Conservation (phyloP, 176 grass and related monocot genomes). For the Cenchrus americanus region DNA sequence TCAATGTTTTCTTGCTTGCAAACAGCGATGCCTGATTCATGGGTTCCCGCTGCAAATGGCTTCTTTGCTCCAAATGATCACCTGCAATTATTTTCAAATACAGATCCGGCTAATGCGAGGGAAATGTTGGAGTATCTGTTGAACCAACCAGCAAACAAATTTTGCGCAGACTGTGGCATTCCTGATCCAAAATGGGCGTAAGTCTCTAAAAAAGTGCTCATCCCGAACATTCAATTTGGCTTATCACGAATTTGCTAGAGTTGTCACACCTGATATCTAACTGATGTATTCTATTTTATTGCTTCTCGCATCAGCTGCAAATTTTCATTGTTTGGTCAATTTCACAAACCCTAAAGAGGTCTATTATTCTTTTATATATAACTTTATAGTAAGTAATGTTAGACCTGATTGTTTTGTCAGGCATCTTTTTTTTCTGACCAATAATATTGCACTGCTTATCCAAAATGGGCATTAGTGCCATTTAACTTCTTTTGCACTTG, state of each 20-base stretch:
- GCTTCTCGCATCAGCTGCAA: background rate
- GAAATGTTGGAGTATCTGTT: conserved; percentile 71
- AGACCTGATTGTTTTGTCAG: background rate
- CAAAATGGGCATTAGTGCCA: background rate
- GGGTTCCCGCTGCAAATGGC: background rate
- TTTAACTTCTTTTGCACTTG: conserved; percentile 32
- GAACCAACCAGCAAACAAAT: conserved; percentile 72
- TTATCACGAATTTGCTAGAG: background rate
- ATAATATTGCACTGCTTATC: background rate
- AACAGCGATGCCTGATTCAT: background rate
- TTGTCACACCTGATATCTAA: background rate
- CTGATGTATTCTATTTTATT: background rate
- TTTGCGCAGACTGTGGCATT: conserved; percentile 79
- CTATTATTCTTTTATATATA: background rate
- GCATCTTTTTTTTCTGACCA: background rate
- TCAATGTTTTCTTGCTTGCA: background rate
- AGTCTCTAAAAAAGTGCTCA: conserved; percentile 31
- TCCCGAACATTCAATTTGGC: background rate
- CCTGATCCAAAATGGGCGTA: conserved; percentile 98
- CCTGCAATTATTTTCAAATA: conserved; percentile 4
- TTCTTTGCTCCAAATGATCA: conserved; percentile 5
- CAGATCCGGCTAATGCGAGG: conserved; percentile 40
- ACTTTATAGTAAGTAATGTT: background rate
- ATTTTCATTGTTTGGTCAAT: background rate
- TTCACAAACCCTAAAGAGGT: background rate